These are phyloP conservation scores for Phaeosphaeriaceae sp. DNA, from an alignment of 2,329 filamentous ascomycete genomes.

Conservation along the genomic window DNA sequence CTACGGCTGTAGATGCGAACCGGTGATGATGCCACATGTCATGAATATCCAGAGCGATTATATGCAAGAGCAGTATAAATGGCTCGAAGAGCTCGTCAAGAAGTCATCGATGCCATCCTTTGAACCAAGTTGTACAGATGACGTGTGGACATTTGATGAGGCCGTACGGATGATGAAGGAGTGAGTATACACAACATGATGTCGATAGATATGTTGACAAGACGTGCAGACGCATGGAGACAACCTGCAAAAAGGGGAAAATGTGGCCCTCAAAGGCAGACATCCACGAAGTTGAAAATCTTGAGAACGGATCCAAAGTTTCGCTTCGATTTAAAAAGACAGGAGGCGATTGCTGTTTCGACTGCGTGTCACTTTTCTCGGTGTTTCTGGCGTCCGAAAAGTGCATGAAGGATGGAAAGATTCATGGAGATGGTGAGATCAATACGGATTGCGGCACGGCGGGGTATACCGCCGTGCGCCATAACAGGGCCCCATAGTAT, in stretches of 20 bases:
- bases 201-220: background rate
- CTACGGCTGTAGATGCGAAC: background rate
- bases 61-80: constrained; percentile 8
- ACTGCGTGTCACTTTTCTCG: background rate
- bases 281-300: no score
- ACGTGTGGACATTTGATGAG: background rate
- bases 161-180: background rate
- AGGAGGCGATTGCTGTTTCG: background rate
- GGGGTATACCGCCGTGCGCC: background rate
- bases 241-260: background rate
- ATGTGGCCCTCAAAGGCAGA: background rate
- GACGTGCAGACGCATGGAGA: background rate
- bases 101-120: background rate
- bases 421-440: background rate
- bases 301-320: no score
- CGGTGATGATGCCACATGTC: background rate
- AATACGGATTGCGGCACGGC: background rate
- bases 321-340: background rate
- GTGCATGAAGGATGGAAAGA: background rate
- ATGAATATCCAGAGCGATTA: background rate
- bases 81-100: constrained; percentile 7
- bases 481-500: background rate
- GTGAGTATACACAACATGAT: background rate
- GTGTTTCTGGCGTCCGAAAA: background rate
- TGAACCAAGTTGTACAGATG: background rate